Base-by-base conservation (phyloP, 163 green algal genomes). In the Volvox carteri region DNA sequence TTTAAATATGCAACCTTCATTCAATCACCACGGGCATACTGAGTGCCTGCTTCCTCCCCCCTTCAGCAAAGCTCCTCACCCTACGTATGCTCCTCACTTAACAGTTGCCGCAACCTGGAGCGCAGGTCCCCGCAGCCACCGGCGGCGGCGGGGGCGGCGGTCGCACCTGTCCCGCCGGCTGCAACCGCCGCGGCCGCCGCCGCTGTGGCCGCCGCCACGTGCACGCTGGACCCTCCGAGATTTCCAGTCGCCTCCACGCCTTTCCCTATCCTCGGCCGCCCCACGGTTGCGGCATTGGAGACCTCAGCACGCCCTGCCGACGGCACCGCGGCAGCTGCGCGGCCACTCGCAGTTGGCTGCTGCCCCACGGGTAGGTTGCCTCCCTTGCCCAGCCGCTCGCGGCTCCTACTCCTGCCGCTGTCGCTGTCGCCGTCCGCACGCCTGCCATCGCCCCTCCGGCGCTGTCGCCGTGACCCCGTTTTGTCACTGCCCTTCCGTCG, bases 111-210 rank as follows among this genome's bases (percentile, higher is more conserved):
- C 35, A 88, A 67, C 50, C 83, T 46, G 0, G 48, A 46, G 23
- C 83, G 83, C 25, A 88, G 50, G 39, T 88, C 81, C 9, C 9
- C 39, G 7, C 21, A 25, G 78, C 78, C 78, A 11, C 28, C 56
- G 11, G 18, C 23, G 4, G 39, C 78, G 11, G 7, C 39, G 19
- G 21, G 48, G 44, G 37, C 74, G n/a, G 68, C 6, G 58, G 19
- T 23, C 19, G 30, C 72, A 79, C 72, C 72, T 7, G 9, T 35
- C 2, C 41, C 42, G 12, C 72, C 72, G 9, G 41, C 19, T 16
- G 72, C 48, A 58, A 14, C 19, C 60, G 2, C 60, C 60, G 35
- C 23, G 44, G 42, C 3, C 44, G n/a, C 9, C 44, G 21, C 44
- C 48, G 48, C 44, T 46, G 12, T 44, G 23, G 73, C 73, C 72